Evolutionary conservation across 2,329 filamentous ascomycete species (phyloP), one percentile per base, ranked within the genome.

Genomic region (Penicillium sp.): DNA sequence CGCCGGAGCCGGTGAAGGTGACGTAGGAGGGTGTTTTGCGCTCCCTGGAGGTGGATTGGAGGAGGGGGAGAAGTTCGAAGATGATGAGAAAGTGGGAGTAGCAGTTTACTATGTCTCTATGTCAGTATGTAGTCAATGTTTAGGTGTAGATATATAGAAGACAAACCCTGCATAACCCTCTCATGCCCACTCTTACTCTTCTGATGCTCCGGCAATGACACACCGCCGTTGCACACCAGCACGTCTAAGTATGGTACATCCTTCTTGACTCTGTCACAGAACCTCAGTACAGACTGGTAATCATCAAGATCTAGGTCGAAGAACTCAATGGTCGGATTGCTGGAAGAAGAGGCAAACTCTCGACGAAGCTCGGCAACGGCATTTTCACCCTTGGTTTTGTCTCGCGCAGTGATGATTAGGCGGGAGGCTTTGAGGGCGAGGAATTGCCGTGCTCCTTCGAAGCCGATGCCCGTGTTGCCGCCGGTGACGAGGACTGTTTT

Each of bases 401-500:
- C 76, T 2, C 81, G 77, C 1, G 80, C 77, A 5, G 73, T 77
- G 2, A 82, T 64, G 53, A 83, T 73, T 9, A 83, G 65, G 20
- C 68, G 72, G 1, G 71, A 71, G 5, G 81, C 66, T 1, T 66
- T 64, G 5, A 75, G 60, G 0, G 64, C 59, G 1, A 78, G 67
- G 24, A 82, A 68, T 40, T 77, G 74, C 0, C 66, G 63, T 9
- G 73, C 68, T 1, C 73, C 65, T 58, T 78, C 75, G n/a, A 78
- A 68, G 0, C 81, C 81, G 0, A 83, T 66, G 0, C 81, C 81
- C 0, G 62, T 65, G 57, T 80, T 82, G 18, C 72, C 66, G 1
- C 81, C 81, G 0, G 79, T 82, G 18, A 83, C 67, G 45, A 82
- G 75, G 46, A 76, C 75, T 0, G 72, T 73, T 55, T 76, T 66